Conservation (phyloP, 1,284 basidiomycete genomes). For the Omphalotus olearius region DNA sequence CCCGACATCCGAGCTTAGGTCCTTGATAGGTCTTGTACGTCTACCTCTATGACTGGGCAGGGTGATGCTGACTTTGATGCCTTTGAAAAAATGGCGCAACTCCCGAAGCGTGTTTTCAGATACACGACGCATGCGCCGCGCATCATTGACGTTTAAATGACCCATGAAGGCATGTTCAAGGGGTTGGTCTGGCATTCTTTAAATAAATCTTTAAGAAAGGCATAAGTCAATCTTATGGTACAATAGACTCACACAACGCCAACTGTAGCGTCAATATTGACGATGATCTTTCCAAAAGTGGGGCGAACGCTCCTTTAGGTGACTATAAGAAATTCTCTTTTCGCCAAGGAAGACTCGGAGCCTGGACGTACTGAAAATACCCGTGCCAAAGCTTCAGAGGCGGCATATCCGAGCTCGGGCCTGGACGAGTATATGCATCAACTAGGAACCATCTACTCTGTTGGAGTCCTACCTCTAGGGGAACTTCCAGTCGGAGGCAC, state of each 20-base stretch:
- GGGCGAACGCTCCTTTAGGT: slow-evolving; percentile 32
- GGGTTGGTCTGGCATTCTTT: neutral
- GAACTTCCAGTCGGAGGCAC: neutral
- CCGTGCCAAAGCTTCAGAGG: slow-evolving; percentile 34
- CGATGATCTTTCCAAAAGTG: slow-evolving; percentile 28
- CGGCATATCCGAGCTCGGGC: slow-evolving; percentile 15
- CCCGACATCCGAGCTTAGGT: slow-evolving; percentile 28
- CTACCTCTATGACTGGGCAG: slow-evolving; percentile 21
- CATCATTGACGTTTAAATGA: neutral
- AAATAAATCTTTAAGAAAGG: neutral
- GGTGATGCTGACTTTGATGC: slow-evolving; percentile 25
- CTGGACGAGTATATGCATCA: neutral
- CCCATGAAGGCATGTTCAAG: neutral
- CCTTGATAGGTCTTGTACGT: slow-evolving; percentile 25
- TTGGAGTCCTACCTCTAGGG: neutral
- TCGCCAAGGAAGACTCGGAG: neutral
- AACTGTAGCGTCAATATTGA: slow-evolving; percentile 37
- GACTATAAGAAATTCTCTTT: neutral
- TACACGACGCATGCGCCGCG: neutral
- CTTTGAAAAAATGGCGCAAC: slow-evolving; percentile 26
- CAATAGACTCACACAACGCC: slow-evolving; percentile 29
- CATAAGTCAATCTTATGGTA: neutral
- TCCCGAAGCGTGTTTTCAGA: slow-evolving; percentile 5
- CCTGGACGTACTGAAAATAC: slow-evolving; percentile 29
- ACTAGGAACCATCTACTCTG: neutral